Evolutionary conservation across 163 green algal genomes (phyloP), one percentile per base, ranked within the genome.

Genomic region (Botryococcus braunii): DNA sequence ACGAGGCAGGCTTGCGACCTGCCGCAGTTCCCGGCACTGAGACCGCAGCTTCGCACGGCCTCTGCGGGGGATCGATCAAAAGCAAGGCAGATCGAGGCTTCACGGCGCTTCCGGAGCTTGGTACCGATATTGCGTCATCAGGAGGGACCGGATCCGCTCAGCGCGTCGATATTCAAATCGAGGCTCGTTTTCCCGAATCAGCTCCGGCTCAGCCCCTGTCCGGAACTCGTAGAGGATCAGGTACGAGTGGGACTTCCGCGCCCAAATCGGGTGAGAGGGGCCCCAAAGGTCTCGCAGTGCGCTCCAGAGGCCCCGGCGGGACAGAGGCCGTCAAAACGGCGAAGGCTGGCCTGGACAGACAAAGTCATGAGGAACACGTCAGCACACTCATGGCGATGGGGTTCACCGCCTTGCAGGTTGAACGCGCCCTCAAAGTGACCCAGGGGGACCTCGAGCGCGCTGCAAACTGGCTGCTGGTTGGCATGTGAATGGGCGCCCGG

Each of bases 371-470:
- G 32, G 47, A 4, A 40, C 27, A 8, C 39, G 56, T 82, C 39
- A 37, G 25, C 0, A 27, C 37, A 23, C 50, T 88, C 21, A 72
- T 48, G 13, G 67, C 58, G 1, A 74, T 88, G 75, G 82, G 82
- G 4, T 88, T 88, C 67, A 52, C 25, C 2, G 47, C 32, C 7
- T 34, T 59, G 29, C 68, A 80, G 59, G 82, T 80, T 21, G 66
- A 76, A 56, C 56, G 60, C 7, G 79, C 82, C 43, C 71, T 88
- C 58, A 68, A 70, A 7, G 55, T 72, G 1, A 79, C 62, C 17
- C 59, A 71, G 0, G 76, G 77, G 1, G 68, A 79, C 55, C 57
- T 85, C 0, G 70, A 79, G 29, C 67, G 78, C 0, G 82, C 82
- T 5, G 73, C 75, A 13, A 76, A 84, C n/a, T 74, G 66, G 66